Base-by-base conservation (phyloP, 768 basidiomycete genomes). In the Exidia glandulosa region DNA sequence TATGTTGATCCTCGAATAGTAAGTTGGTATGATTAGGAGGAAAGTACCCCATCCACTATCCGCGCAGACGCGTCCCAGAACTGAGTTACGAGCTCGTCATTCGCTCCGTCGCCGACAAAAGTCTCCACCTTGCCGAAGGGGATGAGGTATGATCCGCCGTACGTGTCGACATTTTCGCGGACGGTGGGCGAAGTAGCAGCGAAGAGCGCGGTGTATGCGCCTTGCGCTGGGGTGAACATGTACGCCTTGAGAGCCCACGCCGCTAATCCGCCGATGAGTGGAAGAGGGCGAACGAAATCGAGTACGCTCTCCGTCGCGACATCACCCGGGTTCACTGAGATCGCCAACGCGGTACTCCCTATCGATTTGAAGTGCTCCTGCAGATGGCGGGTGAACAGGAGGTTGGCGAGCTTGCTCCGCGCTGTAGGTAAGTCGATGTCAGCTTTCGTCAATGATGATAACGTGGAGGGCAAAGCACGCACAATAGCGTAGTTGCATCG, bases 281-380 rank as follows among this genome's bases (percentile, higher is more conserved):
- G 50, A 14, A 31, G 69, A 16, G 65, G 63, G 27, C 67, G 63
- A 64, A 66, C 67, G 23, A 62, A 37, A 6, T 57, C 59, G 27
- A 68, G 65, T 1, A 70, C 68, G 36, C 64, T 69, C 5, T 69
- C 56, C 32, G 50, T 68, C 65, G 23, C 60, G 60, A 41, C 41
- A 56, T n/a, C 71, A 74, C 41, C 41, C 41, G 41, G 41, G 41
- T 45, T 23, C 19, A 45, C 23, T 23, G 41, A 14, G 6, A 45
- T 14, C 23, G 41, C 41, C 19, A 45, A 14, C 5, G 41, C 41
- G 16, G 41, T 45, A 23, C 19, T 19, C 19, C 19, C 9, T 19
- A 23, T 23, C 19, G 19, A 23, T 19, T 14, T 45, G 41, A 45
- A 45, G 41, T 45, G 41, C 10, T 14, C 16, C 23, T 45, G 41